These are phyloP conservation scores for Ophiocordyceps camponoti-saundersi DNA, from an alignment of 2,329 filamentous ascomycete genomes.

Conservation along the genomic window DNA sequence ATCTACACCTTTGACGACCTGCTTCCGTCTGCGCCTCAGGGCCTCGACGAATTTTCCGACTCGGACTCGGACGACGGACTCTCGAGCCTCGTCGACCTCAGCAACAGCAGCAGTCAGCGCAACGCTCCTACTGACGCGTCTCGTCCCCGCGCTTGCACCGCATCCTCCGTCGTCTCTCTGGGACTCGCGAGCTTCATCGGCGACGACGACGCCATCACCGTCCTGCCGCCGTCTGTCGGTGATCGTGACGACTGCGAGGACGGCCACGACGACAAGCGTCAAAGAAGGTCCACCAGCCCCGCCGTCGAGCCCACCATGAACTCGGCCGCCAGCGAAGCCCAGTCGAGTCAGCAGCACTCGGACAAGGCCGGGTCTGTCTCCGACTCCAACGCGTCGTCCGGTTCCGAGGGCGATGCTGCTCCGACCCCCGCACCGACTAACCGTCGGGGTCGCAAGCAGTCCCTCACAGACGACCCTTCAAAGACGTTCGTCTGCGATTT, in stretches of 20 bases:
- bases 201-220: slow-evolving; percentile 37
- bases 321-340: slow-evolving; percentile 15
- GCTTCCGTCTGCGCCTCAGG: slow-evolving; percentile 26
- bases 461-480: slow-evolving; percentile 87
- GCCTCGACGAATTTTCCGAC: slow-evolving; percentile 72
- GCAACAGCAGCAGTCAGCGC: slow-evolving; percentile 28
- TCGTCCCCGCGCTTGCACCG: slow-evolving; percentile 52
- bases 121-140: slow-evolving; percentile 40
- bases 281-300: slow-evolving; percentile 24
- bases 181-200: slow-evolving; percentile 65
- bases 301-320: slow-evolving; percentile 25
- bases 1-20: slow-evolving; percentile 25
- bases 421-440: slow-evolving; percentile 46
- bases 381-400: slow-evolving; percentile 21
- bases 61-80: slow-evolving; percentile 87
- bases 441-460: slow-evolving; percentile 95
- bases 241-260: slow-evolving; percentile 14
- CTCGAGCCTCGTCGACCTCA: slow-evolving; percentile 50
- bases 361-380: slow-evolving; percentile 18
- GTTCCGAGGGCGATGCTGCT: slow-evolving; percentile 26
- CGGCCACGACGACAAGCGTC: slow-evolving; percentile 37
- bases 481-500: slow-evolving; percentile 97
- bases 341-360: slow-evolving; percentile 18
- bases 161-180: slow-evolving; percentile 47
- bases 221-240: background rate